Percentiles rank a stretch among this genome's conserved stretches.
Conservation (phyloP, 108 stramenopile species). For the Nitzschia sp. region DNA sequence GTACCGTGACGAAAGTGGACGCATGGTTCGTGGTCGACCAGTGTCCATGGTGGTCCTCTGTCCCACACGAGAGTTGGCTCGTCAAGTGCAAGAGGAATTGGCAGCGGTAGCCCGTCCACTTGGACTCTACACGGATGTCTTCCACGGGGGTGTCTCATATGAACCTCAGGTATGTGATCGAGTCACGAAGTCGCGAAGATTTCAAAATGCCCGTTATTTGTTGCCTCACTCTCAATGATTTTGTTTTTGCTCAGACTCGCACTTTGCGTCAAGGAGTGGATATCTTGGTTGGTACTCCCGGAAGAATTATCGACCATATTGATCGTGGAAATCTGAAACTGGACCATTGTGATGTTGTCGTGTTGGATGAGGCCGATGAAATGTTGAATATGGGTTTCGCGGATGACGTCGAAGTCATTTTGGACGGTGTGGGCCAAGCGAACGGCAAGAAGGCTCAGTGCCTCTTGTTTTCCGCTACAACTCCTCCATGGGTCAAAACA, state of each 20-base stretch:
- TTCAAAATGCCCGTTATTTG: too few species aligned
- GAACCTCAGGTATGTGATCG: slow-evolving; percentile 83
- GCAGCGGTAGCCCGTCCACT: slow-evolving; percentile 65
- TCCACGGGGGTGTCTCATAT: slow-evolving; percentile 98
- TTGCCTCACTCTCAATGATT: too few species aligned
- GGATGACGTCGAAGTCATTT: slow-evolving; percentile 95
- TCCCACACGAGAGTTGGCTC: slow-evolving; percentile 98
- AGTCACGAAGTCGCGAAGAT: too few species aligned
- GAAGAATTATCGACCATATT: slow-evolving; percentile 96
- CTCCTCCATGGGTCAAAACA: slow-evolving; percentile 94
- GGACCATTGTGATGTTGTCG: slow-evolving; percentile 73
- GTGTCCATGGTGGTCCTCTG: slow-evolving; percentile 95
- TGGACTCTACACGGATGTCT: slow-evolving; percentile 77
- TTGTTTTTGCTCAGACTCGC: too few species aligned
- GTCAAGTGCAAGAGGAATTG: slow-evolving; percentile 96
- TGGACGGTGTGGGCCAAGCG: slow-evolving; percentile 65
- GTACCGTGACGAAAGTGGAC: slow-evolving; percentile 46
- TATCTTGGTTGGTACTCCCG: slow-evolving; percentile 98
- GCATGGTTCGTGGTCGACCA: slow-evolving; percentile 72
- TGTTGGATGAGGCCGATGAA: slow-evolving; percentile 99
- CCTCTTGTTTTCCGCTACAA: slow-evolving; percentile 97
- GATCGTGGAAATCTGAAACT: slow-evolving; percentile 92
- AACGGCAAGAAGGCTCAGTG: slow-evolving; percentile 87
- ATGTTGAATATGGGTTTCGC: slow-evolving; percentile 99
- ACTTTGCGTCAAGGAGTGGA: slow-evolving; percentile 90